Conservation (phyloP, 1,284 basidiomycete species). For the Cryptococcus jaspeensis region DNA sequence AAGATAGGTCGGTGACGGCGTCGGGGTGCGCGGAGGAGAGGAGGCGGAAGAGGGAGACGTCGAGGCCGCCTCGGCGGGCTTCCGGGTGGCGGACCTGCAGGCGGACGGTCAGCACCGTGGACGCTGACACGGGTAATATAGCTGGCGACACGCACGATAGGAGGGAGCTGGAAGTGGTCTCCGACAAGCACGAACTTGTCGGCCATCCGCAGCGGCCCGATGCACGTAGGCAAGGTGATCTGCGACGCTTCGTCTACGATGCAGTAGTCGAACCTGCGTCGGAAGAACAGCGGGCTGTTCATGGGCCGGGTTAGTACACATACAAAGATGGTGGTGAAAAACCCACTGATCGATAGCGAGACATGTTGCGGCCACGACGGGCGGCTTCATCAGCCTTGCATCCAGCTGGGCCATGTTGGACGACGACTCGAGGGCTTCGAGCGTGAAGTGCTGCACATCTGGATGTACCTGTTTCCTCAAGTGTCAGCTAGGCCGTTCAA, state of each 20-base stretch:
- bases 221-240: conserved; percentile 90
- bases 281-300: conserved; percentile 75
- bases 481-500: not conserved
- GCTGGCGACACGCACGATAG: conserved; percentile 60
- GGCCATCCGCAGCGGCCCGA: conserved; percentile 88
- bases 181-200: conserved; percentile 92
- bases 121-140: too few relatives aligned
- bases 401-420: conserved; percentile 75
- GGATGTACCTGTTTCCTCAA: conserved; percentile 65
- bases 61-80: conserved; percentile 81
- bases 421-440: conserved; percentile 60
- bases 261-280: conserved; percentile 89
- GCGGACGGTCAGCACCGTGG: not conserved
- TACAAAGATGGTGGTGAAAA: not conserved
- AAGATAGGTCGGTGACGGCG: conserved; percentile 75
- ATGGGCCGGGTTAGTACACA: not conserved
- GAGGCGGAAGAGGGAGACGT: conserved; percentile 83
- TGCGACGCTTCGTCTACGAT: conserved; percentile 99
- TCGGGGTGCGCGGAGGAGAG: conserved; percentile 81
- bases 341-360: conserved; percentile 87
- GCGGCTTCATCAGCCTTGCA: conserved; percentile 74
- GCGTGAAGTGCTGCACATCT: conserved; percentile 67
- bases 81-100: conserved; percentile 71
- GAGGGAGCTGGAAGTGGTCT: conserved; percentile 95
- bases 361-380: conserved; percentile 93